Base-by-base conservation (phyloP, 345 rosid species). In the Hibiscus mutabilis region DNA sequence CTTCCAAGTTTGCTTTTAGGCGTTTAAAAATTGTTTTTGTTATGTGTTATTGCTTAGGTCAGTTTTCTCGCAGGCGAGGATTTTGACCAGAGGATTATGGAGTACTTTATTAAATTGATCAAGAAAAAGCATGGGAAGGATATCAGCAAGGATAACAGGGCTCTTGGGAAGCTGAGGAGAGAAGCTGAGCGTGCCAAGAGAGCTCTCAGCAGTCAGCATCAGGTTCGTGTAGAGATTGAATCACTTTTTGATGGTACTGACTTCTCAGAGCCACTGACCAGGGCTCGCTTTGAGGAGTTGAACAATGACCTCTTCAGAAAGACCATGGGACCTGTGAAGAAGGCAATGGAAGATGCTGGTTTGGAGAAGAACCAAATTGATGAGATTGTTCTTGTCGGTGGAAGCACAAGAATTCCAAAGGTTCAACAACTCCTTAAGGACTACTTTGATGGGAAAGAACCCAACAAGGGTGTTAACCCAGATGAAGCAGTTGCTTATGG, bases 321-420 rank as follows among this genome's bases (percentile, higher is more conserved):
- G 21, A 62, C 66, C 25, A 62, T 62, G 66, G 66, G 47, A 18
- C 66, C 25, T 62, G 66, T 62, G 7, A 61, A 61, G 66, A 62
- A 35, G 21, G 66, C 66, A 40, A 35, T 35, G 47, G 66, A 33
- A 42, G 66, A 62, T 19, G 25, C 47, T 33, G 24, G 47, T n/a
- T 35, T 33, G 66, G 46, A 33, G 25, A 62, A 62, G 66, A 21
- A 62, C 66, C 66, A 62, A 42, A 62, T 62, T 10, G 66, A 62
- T n/a, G 66, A 62, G 40, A 35, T 62, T 62, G 66, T 62, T n/a
- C 25, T 62, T 62, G 66, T 62, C 35, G 66, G 66, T 35, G 66
- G 66, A 10, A 62, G 66, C 66, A 62, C 66, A 33, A n/a, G 66
- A 62, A 62, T 62, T 35, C 66, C 47, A 0, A 62, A 33, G 24